Conservation (phyloP, 225 moss, liverwort and hornwort species). For the Bryum argenteum region DNA sequence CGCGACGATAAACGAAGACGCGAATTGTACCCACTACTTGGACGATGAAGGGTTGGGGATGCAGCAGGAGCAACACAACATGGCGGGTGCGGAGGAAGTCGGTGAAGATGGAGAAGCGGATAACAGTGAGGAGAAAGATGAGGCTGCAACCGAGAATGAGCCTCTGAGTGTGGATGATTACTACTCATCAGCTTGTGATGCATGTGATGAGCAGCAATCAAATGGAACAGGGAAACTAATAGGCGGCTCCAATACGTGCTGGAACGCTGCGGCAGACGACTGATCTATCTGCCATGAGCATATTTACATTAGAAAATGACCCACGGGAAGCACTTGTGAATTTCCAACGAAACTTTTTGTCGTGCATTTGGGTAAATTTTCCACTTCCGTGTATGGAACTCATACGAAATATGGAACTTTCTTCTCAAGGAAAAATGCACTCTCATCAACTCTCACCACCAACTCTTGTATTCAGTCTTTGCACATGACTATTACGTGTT, state of each 20-base stretch:
- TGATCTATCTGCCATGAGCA: neutral
- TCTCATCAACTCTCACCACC: too few species aligned
- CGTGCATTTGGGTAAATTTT: too few species aligned
- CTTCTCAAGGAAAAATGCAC: too few species aligned
- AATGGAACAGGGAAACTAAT: neutral
- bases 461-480: too few species aligned
- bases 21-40: constrained; percentile 30
- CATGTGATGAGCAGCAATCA: constrained; percentile 15
- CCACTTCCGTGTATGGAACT: too few species aligned
- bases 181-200: constrained; percentile 19
- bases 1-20: constrained; percentile 35
- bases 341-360: too few species aligned
- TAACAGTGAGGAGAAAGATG: neutral
- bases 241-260: constrained; percentile 10
- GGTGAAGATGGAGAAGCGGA: too few species aligned
- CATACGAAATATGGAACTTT: too few species aligned
- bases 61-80: constrained; percentile 17
- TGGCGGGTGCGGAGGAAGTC: constrained; percentile 7
- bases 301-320: too few species aligned
- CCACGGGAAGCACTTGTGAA: too few species aligned
- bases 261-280: constrained; percentile 25
- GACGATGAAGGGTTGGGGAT: constrained; percentile 21
- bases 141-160: neutral
- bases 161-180: neutral
- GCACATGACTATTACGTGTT: too few species aligned